Conservation (phyloP, 225 moss, liverwort and hornwort genomes). For the Lunularia cruciata region DNA sequence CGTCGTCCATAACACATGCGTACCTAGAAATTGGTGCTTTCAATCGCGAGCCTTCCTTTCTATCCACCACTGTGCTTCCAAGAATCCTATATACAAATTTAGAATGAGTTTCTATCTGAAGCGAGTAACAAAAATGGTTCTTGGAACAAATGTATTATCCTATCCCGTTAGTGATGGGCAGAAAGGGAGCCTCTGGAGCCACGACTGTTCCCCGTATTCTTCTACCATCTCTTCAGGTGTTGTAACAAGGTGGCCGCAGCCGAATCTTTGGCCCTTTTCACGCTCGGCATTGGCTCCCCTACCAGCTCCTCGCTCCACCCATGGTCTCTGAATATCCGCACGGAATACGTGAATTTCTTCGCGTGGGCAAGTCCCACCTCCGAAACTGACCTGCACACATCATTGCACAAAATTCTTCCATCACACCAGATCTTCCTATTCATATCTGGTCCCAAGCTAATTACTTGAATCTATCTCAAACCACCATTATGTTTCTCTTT, state of each 20-base stretch:
- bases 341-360: slow-evolving; percentile 76
- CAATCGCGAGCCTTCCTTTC: slow-evolving; percentile 7
- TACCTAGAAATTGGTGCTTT: background rate
- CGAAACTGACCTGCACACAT: slow-evolving; percentile 44
- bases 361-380: slow-evolving; percentile 79
- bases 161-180: background rate
- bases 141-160: background rate
- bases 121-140: background rate
- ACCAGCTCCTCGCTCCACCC: slow-evolving; percentile 71
- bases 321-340: slow-evolving; percentile 58
- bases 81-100: slow-evolving; percentile 12
- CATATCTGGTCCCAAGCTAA: too few species aligned
- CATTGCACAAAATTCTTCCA: background rate
- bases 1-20: background rate
- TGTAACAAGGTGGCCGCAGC: slow-evolving; percentile 64
- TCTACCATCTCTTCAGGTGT: slow-evolving; percentile 26
- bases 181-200: background rate
- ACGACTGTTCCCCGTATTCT: background rate
- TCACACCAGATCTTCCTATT: too few species aligned
- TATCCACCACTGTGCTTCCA: slow-evolving; percentile 6
- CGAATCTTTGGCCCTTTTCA: slow-evolving; percentile 80
- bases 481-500: too few species aligned
- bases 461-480: too few species aligned
- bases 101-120: background rate
- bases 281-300: slow-evolving; percentile 76